A percentile compares a stretch with the other conserved stretches of the same genome.
phyloP scores from a whole-genome alignment of 495 filamentous ascomycete genomes.

The Xylaria scruposa region DNA sequence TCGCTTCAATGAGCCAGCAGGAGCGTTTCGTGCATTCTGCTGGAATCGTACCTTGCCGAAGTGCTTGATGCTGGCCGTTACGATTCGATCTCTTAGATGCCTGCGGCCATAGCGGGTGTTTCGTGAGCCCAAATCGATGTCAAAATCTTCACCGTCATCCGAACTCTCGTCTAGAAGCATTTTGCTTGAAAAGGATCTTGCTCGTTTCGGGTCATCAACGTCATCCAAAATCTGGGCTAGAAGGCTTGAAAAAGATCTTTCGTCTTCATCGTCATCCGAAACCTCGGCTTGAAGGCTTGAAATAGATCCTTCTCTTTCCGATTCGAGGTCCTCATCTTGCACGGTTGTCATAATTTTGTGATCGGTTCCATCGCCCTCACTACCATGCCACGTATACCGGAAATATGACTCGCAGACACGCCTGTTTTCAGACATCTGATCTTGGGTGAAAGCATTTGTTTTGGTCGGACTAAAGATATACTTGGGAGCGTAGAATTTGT shows the following conservation, averaged over 20 bases:
- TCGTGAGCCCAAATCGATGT: background rate
- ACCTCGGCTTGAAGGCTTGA: background rate
- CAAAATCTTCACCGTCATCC: background rate
- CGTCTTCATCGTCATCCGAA: background rate
- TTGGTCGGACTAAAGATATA: background rate
- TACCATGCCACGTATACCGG: constrained; percentile 15
- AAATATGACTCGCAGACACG: constrained; percentile 23
- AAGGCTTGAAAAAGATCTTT: background rate
- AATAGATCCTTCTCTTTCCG: background rate
- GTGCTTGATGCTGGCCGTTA: no score
- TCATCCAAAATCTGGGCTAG: background rate
- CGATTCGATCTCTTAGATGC: constrained; percentile 2
- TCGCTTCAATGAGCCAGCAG: no score
- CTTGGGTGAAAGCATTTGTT: constrained; percentile 11
- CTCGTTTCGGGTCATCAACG: background rate
- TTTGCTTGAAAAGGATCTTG: background rate
- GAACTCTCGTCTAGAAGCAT: background rate
- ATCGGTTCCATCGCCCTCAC: constrained; percentile 31
- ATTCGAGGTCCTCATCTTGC: background rate
- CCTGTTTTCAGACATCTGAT: background rate
- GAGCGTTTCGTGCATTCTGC: no score
- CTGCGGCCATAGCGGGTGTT: constrained; percentile 1
- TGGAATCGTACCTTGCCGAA: no score
- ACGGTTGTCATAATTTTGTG: constrained; percentile 1
- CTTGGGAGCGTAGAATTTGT: background rate